A percentile compares a stretch with the other conserved stretches of the same genome.
phyloP scores from a whole-genome alignment of 495 filamentous ascomycete species.

The Parathielavia hyrcaniae region DNA sequence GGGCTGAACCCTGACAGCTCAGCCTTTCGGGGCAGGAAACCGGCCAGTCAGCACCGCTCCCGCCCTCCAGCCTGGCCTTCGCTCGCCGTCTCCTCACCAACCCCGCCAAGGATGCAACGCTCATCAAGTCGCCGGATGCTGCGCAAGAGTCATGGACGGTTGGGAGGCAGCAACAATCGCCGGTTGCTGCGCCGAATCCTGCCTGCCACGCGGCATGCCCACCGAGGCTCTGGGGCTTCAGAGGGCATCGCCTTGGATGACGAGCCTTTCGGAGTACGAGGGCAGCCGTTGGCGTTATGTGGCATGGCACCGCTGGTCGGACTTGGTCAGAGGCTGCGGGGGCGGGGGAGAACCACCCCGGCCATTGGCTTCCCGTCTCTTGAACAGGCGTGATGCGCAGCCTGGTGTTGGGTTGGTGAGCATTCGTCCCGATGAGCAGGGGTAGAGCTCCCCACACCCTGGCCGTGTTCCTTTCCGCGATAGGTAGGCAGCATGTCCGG shows the following conservation, averaged over 20 bases:
- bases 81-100: slow-evolving; percentile 7
- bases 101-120: slow-evolving; percentile 17
- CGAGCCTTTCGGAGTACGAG: background rate
- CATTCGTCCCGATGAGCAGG: slow-evolving; percentile 15
- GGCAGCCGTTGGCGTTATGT: background rate
- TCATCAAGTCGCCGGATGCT: slow-evolving; percentile 9
- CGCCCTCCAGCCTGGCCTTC: slow-evolving; percentile 8
- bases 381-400: slow-evolving; percentile 5
- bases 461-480: slow-evolving; percentile 4
- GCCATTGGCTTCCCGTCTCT: slow-evolving; percentile 12
- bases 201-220: slow-evolving; percentile 11
- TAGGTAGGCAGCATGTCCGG: slow-evolving; percentile 5
- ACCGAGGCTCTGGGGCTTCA: background rate
- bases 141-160: background rate
- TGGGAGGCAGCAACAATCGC: slow-evolving; percentile 9
- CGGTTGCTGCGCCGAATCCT: slow-evolving; percentile 2
- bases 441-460: slow-evolving; percentile 14
- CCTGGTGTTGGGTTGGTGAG: slow-evolving; percentile 13
- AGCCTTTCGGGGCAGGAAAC: slow-evolving; percentile 1
- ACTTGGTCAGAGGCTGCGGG: slow-evolving; percentile 1
- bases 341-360: background rate
- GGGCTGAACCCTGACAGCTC: slow-evolving; percentile 1
- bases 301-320: background rate
- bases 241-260: background rate
- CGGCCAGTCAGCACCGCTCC: background rate